Base-by-base conservation (phyloP, 805 yeast species). In the Suhomyces sp. region DNA sequence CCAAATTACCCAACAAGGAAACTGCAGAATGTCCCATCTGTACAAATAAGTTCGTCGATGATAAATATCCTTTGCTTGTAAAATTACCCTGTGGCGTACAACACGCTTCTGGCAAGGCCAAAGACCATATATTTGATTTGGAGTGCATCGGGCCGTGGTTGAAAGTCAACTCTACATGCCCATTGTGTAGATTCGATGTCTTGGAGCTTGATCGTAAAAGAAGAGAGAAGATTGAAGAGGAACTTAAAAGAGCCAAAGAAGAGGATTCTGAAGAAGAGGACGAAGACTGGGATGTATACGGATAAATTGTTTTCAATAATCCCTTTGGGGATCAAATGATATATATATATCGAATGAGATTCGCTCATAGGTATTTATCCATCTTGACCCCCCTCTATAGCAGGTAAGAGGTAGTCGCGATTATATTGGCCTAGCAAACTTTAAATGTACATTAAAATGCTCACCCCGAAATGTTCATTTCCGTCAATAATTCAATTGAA, bases 81-180 rank as follows among this genome's bases (percentile, higher is more conserved):
- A 74, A 79, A 58, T 74, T 92, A 22, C 85, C 86, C 5, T 92
- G 98, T 67, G 75, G 77, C 39, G 64, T 70, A 6, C 67, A 66
- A 46, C 54, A 53, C 13, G 53, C 45, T 3, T 57, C 60, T 13
- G 63, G 61, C 22, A 56, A 47, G 40, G 50, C 63, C 13, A 69
- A 63, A 44, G 78, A 74, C 35, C 98, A 92, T 66, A 78, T 78
- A 41, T 92, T 88, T 67, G 98, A 92, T 64, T 73, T 91, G 57
- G 97, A 93, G 58, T 92, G 97, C 65, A 84, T 93, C 37, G 86
- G 87, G 0, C 94, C 96, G 0, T 92, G 98, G 98, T 74, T 93
- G 48, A 81, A 82, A 56, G 73, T 83, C 48, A 83, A 86, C 59
- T 72, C 80, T 1, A 86, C 89, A 0, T 92, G 98, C 63, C 98